Evolutionary conservation across 371 early-diverging fungal genomes (phyloP).

Genomic region (Rhizomucor pusillus): DNA sequence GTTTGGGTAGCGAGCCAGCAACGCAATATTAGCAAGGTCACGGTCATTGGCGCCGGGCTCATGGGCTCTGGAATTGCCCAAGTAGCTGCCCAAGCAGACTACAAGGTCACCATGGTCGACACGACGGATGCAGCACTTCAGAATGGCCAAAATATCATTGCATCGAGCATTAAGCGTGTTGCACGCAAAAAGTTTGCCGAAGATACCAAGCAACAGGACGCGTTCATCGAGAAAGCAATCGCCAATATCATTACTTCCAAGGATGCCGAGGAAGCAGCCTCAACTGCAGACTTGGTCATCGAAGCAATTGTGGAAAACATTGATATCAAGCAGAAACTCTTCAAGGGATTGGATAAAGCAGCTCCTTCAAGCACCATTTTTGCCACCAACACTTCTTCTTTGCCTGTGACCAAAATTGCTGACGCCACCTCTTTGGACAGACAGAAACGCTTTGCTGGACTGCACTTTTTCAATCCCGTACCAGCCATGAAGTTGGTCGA

Average conservation of each 20-base stretch:
- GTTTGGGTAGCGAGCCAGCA: too few relatives aligned
- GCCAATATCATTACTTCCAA: conserved; percentile 65
- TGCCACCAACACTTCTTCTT: conserved; percentile 89
- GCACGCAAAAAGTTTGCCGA: conserved; percentile 88
- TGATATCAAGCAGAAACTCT: conserved; percentile 79
- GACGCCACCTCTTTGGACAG: conserved; percentile 55
- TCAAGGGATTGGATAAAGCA: conserved; percentile 64
- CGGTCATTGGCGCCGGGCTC: conserved; percentile 80
- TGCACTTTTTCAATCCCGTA: conserved; percentile 97
- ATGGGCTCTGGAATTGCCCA: conserved; percentile 98
- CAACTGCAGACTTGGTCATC: conserved; percentile 72
- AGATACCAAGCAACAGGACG: conserved; percentile 54
- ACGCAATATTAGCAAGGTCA: conserved; percentile 51
- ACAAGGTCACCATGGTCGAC: conserved; percentile 88
- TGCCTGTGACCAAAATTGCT: conserved; percentile 85
- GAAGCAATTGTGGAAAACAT: conserved; percentile 97
- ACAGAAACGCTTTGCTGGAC: conserved; percentile 72
- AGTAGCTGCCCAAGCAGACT: conserved; percentile 82
- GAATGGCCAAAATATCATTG: conserved; percentile 81
- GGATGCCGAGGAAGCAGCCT: conserved; percentile 54
- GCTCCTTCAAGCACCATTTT: conserved; percentile 80
- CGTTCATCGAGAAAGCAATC: conserved; percentile 65
- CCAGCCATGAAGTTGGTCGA: conserved; percentile 98
- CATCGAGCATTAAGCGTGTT: conserved; percentile 75
- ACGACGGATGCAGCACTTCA: conserved; percentile 66